phyloP scores from a whole-genome alignment of 441 rosid genomes.

The Pelargonium fulgidum region DNA sequence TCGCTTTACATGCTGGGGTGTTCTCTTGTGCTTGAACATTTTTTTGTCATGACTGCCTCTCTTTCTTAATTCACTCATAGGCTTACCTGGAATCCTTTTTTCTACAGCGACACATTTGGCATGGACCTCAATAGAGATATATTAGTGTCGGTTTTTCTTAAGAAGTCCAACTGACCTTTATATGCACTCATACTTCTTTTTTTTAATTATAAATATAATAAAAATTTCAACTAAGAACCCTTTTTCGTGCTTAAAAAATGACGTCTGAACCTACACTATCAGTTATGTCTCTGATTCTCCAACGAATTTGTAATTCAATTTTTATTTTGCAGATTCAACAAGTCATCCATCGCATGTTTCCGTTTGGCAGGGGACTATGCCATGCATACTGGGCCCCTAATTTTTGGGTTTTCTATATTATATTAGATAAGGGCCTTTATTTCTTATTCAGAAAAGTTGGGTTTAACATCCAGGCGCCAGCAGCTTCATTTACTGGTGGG shows the following conservation, averaged over 20 bases:
- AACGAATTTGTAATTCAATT: conserved; percentile 19
- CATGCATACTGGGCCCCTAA: conserved; percentile 98
- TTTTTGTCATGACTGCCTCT: not conserved
- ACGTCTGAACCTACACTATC: not conserved
- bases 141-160: not conserved
- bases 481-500: conserved; percentile 85
- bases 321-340: conserved; percentile 60
- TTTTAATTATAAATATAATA: too few relatives aligned
- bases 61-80: not conserved
- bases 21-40: not conserved
- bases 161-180: not conserved
- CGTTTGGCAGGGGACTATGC: conserved; percentile 94
- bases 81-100: not conserved
- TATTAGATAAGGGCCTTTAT: conserved; percentile 65
- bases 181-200: not conserved
- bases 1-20: not conserved
- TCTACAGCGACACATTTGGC: not conserved
- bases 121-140: not conserved
- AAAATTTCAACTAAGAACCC: too few relatives aligned
- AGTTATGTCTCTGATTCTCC: not conserved
- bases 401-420: conserved; percentile 84
- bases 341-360: conserved; percentile 79
- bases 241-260: not conserved
- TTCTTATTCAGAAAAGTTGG: conserved; percentile 51
- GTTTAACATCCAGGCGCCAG: conserved; percentile 40